These are phyloP conservation scores for Neurospora hispaniola DNA, from an alignment of 495 filamentous ascomycete species.

Conservation along the genomic window DNA sequence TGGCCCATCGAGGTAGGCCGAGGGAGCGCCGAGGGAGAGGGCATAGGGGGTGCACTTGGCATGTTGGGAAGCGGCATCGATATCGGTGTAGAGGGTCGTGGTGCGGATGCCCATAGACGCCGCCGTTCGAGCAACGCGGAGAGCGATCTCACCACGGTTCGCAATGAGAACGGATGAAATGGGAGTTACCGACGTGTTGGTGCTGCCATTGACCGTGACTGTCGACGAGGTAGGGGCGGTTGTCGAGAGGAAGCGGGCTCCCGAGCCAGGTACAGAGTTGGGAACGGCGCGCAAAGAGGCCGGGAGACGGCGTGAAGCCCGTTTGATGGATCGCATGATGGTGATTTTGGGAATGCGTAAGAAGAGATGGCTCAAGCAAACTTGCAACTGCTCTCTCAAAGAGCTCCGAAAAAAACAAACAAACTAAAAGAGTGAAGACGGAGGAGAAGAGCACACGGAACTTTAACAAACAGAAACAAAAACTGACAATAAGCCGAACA, in stretches of 20 bases:
- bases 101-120: slow-evolving; percentile 81
- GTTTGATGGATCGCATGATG: slow-evolving; percentile 30
- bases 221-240: slow-evolving; percentile 2
- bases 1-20: slow-evolving; percentile 85
- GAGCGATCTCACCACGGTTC: slow-evolving; percentile 92
- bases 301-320: slow-evolving; percentile 18
- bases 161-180: slow-evolving; percentile 87
- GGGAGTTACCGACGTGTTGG: slow-evolving; percentile 30
- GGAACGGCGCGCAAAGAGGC: slow-evolving; percentile 8
- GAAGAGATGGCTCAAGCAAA: not conserved
- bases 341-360: slow-evolving; percentile 5
- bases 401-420: not conserved
- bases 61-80: slow-evolving; percentile 81
- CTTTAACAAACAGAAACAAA: not conserved
- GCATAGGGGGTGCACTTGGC: slow-evolving; percentile 72
- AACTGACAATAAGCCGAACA: not conserved
- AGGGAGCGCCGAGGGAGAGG: slow-evolving; percentile 68
- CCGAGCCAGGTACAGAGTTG: not conserved
- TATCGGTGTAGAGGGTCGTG: slow-evolving; percentile 90
- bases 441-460: not conserved
- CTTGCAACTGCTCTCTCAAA: not conserved
- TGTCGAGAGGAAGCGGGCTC: slow-evolving; percentile 6
- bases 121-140: slow-evolving; percentile 84
- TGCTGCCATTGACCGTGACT: slow-evolving; percentile 15
- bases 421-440: not conserved